phyloP scores from a whole-genome alignment of 371 early-diverging fungal species.

The Chytridium lagenaria region DNA sequence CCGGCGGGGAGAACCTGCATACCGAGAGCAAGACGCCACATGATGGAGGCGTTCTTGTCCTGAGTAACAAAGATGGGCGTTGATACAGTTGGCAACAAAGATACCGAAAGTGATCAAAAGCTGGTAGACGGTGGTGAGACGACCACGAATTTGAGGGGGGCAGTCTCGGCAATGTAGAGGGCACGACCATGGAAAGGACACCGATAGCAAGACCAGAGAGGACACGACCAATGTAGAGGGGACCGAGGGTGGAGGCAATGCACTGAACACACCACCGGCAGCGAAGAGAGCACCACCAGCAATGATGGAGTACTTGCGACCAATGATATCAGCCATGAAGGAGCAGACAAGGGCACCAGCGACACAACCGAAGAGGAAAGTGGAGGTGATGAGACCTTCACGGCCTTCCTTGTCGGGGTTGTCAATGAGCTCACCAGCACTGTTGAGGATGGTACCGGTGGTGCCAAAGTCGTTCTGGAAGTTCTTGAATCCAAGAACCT shows the following conservation, averaged over 20 bases:
- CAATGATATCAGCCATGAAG: constrained; percentile 74
- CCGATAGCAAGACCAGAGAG: constrained; percentile 83
- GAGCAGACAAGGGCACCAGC: constrained; percentile 66
- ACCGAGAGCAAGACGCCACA: constrained; percentile 83
- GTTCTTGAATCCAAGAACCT: constrained; percentile 20
- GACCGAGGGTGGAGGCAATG: constrained; percentile 57
- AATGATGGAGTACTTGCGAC: constrained; percentile 79
- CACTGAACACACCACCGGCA: constrained; percentile 77
- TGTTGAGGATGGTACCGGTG: neutral
- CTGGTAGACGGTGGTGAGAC: constrained; percentile 87
- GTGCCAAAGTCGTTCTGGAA: constrained; percentile 24
- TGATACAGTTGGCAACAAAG: constrained; percentile 40
- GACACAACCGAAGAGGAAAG: constrained; percentile 54
- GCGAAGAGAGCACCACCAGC: constrained; percentile 72
- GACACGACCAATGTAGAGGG: constrained; percentile 75
- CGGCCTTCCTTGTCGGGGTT: constrained; percentile 16
- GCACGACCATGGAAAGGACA: constrained; percentile 84
- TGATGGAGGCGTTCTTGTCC: constrained; percentile 46
- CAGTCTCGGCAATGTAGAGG: constrained; percentile 92
- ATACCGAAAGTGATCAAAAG: constrained; percentile 74
- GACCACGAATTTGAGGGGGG: constrained; percentile 83
- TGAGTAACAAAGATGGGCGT: constrained; percentile 44
- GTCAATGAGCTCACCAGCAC: neutral
- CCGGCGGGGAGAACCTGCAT: constrained; percentile 77
- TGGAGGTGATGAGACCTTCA: constrained; percentile 40